phyloP scores from a whole-genome alignment of 805 yeast genomes.

The Kurtzmaniella fragi region DNA sequence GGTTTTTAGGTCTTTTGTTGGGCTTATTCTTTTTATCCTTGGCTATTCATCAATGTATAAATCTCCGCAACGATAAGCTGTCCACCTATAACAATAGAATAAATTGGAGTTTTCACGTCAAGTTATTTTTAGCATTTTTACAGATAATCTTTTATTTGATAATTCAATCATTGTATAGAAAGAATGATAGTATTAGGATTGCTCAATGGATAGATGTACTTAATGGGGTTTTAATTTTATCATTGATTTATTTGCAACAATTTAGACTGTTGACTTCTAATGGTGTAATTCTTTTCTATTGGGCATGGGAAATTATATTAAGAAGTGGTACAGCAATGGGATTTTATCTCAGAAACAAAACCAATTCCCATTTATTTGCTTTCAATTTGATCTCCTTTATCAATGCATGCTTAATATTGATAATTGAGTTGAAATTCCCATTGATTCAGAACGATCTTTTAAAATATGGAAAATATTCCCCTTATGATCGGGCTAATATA shows the following conservation, averaged over 20 bases:
- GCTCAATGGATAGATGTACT: conserved; percentile 23
- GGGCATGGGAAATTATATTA: conserved; percentile 57
- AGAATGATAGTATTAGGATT: conserved; percentile 18
- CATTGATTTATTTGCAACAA: conserved; percentile 67
- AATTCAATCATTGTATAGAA: conserved; percentile 4
- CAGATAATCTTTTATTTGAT: conserved; percentile 25
- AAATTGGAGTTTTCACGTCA: conserved; percentile 36
- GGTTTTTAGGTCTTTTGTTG: conserved; percentile 41
- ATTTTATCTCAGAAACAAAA: conserved; percentile 29
- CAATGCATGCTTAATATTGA: conserved; percentile 36
- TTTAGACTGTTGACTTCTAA: conserved; percentile 59
- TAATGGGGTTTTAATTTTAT: conserved; percentile 47
- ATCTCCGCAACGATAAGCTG: conserved; percentile 26
- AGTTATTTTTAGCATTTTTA: conserved; percentile 31
- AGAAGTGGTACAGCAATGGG: conserved; percentile 41
- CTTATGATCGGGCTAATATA: conserved; percentile 58
- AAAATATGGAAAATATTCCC: conserved; percentile 23
- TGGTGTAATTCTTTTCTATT: conserved; percentile 66
- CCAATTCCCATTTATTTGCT: conserved; percentile 11
- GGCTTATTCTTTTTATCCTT: conserved; percentile 33
- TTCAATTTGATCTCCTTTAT: conserved; percentile 19
- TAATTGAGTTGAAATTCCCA: conserved; percentile 40
- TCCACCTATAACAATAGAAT: conserved; percentile 17
- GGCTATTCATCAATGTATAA: conserved; percentile 33
- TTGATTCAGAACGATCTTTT: conserved; percentile 27